Conservation (phyloP, 306 rosid genomes). For the Glycine soja region DNA sequence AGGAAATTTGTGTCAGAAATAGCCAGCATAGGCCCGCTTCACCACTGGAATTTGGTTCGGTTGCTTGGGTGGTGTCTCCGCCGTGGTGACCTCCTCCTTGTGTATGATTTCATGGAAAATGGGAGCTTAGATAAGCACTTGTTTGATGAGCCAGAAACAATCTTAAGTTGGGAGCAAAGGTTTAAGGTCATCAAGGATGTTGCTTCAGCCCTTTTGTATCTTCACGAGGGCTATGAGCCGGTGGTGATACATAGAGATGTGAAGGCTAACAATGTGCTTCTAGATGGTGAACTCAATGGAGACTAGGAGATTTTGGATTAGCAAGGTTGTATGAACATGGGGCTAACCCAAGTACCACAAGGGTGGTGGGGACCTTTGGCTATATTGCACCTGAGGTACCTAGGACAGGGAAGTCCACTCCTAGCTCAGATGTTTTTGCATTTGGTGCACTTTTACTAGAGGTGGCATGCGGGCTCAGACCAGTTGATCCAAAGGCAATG, state of each 20-base stretch:
- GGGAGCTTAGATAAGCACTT: constrained; percentile 75
- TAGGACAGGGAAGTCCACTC: constrained; percentile 73
- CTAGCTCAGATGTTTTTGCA: constrained; percentile 71
- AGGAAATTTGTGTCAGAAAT: constrained; percentile 77
- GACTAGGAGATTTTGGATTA: constrained; percentile 76
- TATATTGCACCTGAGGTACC: constrained; percentile 86
- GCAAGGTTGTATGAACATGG: constrained; percentile 83
- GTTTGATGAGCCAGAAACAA: constrained; percentile 58
- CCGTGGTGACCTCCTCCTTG: constrained; percentile 69
- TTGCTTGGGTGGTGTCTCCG: constrained; percentile 81
- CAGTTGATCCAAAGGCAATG: constrained; percentile 61
- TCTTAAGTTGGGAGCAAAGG: constrained; percentile 71
- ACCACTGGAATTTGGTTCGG: constrained; percentile 79
- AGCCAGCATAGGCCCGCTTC: constrained; percentile 82
- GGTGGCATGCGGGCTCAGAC: constrained; percentile 71
- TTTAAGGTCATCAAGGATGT: constrained; percentile 69
- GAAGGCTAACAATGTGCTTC: constrained; percentile 77
- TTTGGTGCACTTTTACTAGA: constrained; percentile 86
- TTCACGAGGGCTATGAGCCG: constrained; percentile 83
- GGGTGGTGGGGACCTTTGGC: constrained; percentile 81
- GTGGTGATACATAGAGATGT: constrained; percentile 84
- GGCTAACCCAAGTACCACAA: constrained; percentile 69
- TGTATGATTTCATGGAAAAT: constrained; percentile 79
- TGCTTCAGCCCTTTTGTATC: constrained; percentile 74
- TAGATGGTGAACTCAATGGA: constrained; percentile 77